Conservation (phyloP, 129 eudicot species). For the Chrysanthemum seticuspe region DNA sequence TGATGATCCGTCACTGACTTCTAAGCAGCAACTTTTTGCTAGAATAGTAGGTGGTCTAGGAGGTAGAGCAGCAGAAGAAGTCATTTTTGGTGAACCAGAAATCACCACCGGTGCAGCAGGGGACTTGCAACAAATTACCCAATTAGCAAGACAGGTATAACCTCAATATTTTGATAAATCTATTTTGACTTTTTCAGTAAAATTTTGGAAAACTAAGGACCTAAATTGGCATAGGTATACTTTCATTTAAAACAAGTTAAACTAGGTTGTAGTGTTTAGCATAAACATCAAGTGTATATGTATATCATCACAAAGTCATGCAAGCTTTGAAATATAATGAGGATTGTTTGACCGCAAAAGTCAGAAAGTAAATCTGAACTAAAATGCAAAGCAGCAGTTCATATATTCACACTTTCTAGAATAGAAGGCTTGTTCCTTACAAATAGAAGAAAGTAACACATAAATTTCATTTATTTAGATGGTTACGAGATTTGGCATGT, state of each 20-base stretch:
- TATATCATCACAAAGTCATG: not conserved
- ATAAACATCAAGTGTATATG: not conserved
- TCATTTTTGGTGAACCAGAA: constrained; percentile 72
- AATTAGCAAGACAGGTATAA: constrained; percentile 53
- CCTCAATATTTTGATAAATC: not conserved
- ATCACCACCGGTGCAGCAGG: constrained; percentile 83
- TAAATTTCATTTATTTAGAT: constrained; percentile 36
- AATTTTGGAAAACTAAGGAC: not conserved
- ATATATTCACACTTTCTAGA: not conserved
- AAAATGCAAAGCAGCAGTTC: constrained; percentile 1
- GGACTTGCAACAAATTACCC: constrained; percentile 69
- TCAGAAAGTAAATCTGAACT: not conserved
- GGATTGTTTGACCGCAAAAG: not conserved
- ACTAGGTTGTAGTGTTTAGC: too few species aligned
- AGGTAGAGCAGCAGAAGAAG: constrained; percentile 78
- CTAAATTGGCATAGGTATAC: constrained; percentile 1
- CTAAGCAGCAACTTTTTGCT: constrained; percentile 66
- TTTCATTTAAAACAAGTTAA: not conserved
- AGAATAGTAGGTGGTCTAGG: constrained; percentile 73
- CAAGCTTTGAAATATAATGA: not conserved
- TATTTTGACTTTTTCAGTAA: constrained; percentile 12
- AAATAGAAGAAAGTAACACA: not conserved
- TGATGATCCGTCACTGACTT: constrained; percentile 54
- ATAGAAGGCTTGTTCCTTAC: not conserved
- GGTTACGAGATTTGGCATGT: constrained; percentile 85